A percentile compares a stretch with the other conserved stretches of the same genome.
These are phyloP conservation scores for Cutaneotrichosporon sp. DNA, from an alignment of 1,284 basidiomycete genomes.

Conservation along the genomic window DNA sequence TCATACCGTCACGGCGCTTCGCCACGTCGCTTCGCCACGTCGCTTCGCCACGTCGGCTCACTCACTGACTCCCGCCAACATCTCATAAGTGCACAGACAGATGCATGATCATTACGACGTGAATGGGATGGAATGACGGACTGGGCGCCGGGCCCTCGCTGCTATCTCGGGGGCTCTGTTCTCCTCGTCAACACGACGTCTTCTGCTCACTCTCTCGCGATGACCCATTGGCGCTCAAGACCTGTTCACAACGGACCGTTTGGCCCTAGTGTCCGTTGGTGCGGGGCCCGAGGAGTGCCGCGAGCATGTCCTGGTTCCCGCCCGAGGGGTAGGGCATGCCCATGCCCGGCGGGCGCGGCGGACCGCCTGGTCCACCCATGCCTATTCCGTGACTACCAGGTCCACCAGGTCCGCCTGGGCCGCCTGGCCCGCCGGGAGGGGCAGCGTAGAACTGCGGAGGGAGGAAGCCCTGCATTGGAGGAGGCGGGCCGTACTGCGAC, in stretches of 20 bases:
- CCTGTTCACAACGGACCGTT: background rate
- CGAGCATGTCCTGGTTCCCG: slow-evolving; percentile 41
- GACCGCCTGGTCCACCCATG: background rate
- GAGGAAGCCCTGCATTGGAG: slow-evolving; percentile 19
- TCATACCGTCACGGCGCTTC: too few species aligned
- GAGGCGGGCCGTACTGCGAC: slow-evolving; percentile 8
- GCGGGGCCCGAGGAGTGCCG: slow-evolving; percentile 21
- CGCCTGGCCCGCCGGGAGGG: background rate
- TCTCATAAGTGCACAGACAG: background rate
- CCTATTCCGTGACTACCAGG: too few species aligned
- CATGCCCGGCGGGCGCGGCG: slow-evolving; percentile 9
- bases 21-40: too few species aligned
- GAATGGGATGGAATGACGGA: background rate
- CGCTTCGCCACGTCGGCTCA: too few species aligned
- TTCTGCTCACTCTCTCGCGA: background rate
- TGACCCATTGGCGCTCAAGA: background rate
- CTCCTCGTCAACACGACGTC: background rate
- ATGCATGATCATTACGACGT: background rate
- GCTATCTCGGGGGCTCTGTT: background rate
- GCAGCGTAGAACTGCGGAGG: slow-evolving; percentile 13
- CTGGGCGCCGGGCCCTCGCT: background rate
- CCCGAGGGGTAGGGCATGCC: slow-evolving; percentile 1
- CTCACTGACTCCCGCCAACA: too few species aligned
- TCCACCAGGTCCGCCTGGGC: slow-evolving; percentile 2
- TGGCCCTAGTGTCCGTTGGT: slow-evolving; percentile 4